Evolutionary conservation across 2,329 filamentous ascomycete species (phyloP).

Genomic region (Paracorniculantispora psalliotae): DNA sequence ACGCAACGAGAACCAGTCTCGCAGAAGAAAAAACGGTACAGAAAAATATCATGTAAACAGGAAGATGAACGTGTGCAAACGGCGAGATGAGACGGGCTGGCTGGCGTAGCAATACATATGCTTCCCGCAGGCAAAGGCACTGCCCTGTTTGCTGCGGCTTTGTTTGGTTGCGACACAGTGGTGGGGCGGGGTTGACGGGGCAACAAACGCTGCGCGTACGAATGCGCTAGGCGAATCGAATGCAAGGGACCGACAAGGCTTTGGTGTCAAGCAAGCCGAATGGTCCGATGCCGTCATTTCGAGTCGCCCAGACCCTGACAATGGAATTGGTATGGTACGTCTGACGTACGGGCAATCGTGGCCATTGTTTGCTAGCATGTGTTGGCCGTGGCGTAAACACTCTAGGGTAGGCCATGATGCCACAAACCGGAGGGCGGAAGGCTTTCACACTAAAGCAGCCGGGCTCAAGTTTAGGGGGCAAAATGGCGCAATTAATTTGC

Average conservation of each 20-base stretch:
- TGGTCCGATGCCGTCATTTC: not conserved
- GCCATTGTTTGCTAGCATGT: not conserved
- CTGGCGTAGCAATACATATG: not conserved
- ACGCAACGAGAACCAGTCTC: constrained; percentile 8
- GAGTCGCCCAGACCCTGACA: not conserved
- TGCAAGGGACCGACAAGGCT: not conserved
- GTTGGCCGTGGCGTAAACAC: not conserved
- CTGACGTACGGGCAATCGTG: not conserved
- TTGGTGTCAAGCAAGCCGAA: not conserved
- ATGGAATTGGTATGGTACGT: not conserved
- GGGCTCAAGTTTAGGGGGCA: not conserved
- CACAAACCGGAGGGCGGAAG: not conserved
- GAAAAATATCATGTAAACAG: not conserved
- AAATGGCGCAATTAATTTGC: not conserved
- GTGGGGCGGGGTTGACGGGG: constrained; percentile 7
- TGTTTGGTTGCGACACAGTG: constrained; percentile 2
- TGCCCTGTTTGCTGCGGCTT: constrained; percentile 2
- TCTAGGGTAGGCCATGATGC: not conserved
- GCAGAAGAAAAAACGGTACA: not conserved
- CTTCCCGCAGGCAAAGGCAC: not conserved
- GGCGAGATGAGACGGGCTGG: not conserved
- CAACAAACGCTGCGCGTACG: not conserved
- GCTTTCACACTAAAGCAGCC: not conserved
- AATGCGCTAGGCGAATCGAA: not conserved
- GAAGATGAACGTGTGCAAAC: not conserved